Evolutionary conservation across 2,329 filamentous ascomycete genomes (phyloP), one percentile per base, ranked within the genome.

Genomic region (Fusarium sterilihyphosum): DNA sequence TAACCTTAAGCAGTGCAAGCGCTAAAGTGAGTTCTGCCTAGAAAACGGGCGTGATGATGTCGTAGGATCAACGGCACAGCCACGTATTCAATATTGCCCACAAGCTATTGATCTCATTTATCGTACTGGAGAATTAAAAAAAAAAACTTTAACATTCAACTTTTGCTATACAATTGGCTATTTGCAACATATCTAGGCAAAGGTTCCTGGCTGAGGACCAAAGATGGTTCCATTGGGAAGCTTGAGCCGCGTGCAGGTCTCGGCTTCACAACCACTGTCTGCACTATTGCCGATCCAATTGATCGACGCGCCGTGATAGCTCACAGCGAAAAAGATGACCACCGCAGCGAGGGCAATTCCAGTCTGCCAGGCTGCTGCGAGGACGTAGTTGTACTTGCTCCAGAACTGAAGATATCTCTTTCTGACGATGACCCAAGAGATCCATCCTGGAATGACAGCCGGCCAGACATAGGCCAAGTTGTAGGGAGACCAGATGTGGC

Each of bases 271-370:
- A 4, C 80, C 80, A 17, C 70, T 71, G 10, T 67, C 60, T 2
- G 73, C 50, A 17, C 74, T 77, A 66, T 86, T 87, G 4, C 86
- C 86, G 81, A 85, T 86, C 86, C 86, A 88, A 8, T 82, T 67
- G 26, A 87, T 62, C 35, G 81, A 76, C 8, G 81, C 73, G 0
- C 78, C 78, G 2, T 77, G 77, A 73, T 82, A 86, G 66, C 85
- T 82, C 10, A 88, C 79, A 3, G 83, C 82, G 65, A 88, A 89
- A 79, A 88, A 86, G 57, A 88, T 86, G 50, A 88, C 71, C n/a
- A 88, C 79, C 8, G 81, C 86, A 0, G 85, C 77, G 38, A 88
- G 81, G 14, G 86, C 86, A 26, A 88, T 83, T 3, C 82, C 86
- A 1, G 83, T 81, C 5, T 82, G 84, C 66, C 86, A 84, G 3